Conservation (phyloP, 2,329 filamentous ascomycete genomes). For the Alternaria arborescens region DNA sequence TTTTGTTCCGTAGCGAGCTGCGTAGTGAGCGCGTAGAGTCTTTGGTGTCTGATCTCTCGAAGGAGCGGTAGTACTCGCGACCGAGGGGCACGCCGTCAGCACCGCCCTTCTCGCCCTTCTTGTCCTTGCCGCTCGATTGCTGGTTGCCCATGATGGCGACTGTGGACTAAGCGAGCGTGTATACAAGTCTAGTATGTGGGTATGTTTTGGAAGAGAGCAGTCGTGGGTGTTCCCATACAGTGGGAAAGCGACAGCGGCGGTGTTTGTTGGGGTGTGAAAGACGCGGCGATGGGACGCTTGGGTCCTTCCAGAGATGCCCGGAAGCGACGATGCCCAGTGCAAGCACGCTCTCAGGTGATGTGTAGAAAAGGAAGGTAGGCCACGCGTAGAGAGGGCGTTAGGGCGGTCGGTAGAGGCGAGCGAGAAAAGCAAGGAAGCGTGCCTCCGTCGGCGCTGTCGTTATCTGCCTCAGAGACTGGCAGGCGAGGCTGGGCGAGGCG, state of each 20-base stretch:
- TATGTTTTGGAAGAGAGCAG: conserved; percentile 13
- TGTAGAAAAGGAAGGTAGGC: conserved; percentile 17
- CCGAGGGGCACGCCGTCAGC: conserved; percentile 70
- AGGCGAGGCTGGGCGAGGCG: conserved; percentile 41
- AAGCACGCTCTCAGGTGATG: conserved; percentile 17
- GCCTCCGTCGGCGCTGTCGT: conserved; percentile 54
- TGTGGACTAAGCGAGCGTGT: conserved; percentile 18
- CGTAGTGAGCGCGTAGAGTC: conserved; percentile 89
- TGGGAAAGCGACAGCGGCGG: conserved; percentile 29
- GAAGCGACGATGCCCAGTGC: conserved; percentile 29
- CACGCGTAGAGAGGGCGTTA: conserved; percentile 42
- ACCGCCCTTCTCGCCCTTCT: conserved; percentile 55
- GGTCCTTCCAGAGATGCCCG: conserved; percentile 26
- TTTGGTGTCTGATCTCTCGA: conserved; percentile 90
- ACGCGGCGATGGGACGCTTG: conserved; percentile 19
- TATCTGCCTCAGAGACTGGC: conserved; percentile 44
- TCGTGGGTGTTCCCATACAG: conserved; percentile 1
- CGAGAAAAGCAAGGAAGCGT: conserved; percentile 56
- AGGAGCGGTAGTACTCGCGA: conserved; percentile 79
- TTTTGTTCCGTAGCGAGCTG: conserved; percentile 84
- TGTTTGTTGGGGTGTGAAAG: conserved; percentile 21
- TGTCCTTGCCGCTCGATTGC: conserved; percentile 67
- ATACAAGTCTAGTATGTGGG: conserved; percentile 13
- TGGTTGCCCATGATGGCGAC: conserved; percentile 76
- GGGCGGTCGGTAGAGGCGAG: conserved; percentile 56